phyloP scores from a whole-genome alignment of 345 rosid genomes.

The Eutrema japonicum region DNA sequence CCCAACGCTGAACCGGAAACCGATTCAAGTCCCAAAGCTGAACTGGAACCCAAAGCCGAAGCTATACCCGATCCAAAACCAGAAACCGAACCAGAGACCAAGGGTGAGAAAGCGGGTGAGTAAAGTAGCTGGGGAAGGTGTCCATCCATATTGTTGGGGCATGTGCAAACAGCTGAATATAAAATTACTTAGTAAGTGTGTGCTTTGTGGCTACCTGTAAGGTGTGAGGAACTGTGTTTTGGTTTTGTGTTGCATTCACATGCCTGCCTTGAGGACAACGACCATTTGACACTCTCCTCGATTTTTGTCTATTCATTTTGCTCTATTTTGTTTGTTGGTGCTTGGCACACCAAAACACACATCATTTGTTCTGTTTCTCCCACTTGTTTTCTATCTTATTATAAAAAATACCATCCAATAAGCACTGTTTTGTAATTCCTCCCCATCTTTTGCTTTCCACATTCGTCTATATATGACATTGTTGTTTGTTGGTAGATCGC shows the following conservation, averaged over 20 bases:
- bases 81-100: constrained; percentile 26
- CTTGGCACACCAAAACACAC: constrained; percentile 15
- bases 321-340: constrained; percentile 36
- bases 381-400: constrained; percentile 17
- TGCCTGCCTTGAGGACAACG: constrained; percentile 33
- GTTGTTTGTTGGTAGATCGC: neutral
- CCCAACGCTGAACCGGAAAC: constrained; percentile 19
- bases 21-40: constrained; percentile 22
- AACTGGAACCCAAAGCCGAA: constrained; percentile 17
- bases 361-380: constrained; percentile 21
- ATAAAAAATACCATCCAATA: neutral
- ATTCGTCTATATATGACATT: neutral
- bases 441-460: neutral
- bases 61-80: constrained; percentile 2
- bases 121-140: neutral
- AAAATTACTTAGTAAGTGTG: constrained; percentile 37
- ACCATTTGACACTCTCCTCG: constrained; percentile 31
- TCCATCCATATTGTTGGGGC: neutral
- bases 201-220: constrained; percentile 34
- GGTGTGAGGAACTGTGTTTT: constrained; percentile 37
- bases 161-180: constrained; percentile 33
- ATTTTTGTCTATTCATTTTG: constrained; percentile 45
- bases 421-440: constrained; percentile 15
- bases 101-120: constrained; percentile 38
- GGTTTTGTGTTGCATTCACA: constrained; percentile 34